Evolutionary conservation across 805 yeast genomes (phyloP).

Genomic region (Hanseniaspora lachancei): DNA sequence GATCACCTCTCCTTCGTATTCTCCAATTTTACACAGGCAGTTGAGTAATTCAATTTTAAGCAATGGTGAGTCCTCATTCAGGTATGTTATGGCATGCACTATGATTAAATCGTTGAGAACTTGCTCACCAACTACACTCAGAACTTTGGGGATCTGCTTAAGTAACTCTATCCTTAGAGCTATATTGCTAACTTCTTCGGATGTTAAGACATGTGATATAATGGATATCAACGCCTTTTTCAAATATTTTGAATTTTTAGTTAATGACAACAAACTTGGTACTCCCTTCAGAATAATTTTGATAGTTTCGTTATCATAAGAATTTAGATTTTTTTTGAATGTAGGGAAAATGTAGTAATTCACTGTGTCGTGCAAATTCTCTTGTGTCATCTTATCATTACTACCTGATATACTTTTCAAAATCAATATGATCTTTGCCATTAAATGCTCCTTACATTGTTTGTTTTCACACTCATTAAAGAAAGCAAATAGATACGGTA

Average conservation of each 20-base stretch:
- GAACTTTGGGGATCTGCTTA: conserved; percentile 58
- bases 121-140: conserved; percentile 73
- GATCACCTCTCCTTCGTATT: conserved; percentile 67
- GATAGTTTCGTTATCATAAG: not conserved
- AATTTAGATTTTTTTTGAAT: not conserved
- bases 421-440: conserved; percentile 40
- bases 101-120: conserved; percentile 77
- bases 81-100: conserved; percentile 80
- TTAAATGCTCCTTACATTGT: conserved; percentile 53
- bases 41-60: conserved; percentile 60
- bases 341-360: conserved; percentile 7
- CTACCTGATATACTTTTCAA: not conserved
- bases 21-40: conserved; percentile 58
- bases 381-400: conserved; percentile 45
- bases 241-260: conserved; percentile 7
- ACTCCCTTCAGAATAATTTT: not conserved
- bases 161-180: conserved; percentile 41
- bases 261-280: not conserved
- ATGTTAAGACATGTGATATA: conserved; percentile 55
- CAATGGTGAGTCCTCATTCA: conserved; percentile 63
- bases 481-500: conserved; percentile 67
- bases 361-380: conserved; percentile 23
- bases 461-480: conserved; percentile 50
- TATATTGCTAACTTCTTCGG: conserved; percentile 50
- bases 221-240: conserved; percentile 45